Percentiles rank a stretch among this genome's conserved stretches.
phyloP scores from a whole-genome alignment of 148 eudicot genomes.

The Mesembryanthemum crystallinum region DNA sequence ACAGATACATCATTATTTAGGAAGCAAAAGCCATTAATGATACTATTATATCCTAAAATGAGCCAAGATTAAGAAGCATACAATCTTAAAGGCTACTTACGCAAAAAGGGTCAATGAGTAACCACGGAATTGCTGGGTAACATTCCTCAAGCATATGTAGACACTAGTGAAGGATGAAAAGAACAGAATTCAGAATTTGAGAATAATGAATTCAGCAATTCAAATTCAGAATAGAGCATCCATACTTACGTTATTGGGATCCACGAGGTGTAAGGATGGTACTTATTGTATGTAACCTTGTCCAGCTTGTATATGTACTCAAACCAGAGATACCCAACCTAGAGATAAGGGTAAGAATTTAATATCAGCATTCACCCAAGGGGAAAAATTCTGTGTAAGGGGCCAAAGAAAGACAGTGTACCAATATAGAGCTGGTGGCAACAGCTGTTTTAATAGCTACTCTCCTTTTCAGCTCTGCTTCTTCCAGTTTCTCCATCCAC shows the following conservation, averaged over 20 bases:
- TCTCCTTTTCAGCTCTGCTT: constrained; percentile 63
- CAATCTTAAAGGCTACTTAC: constrained; percentile 48
- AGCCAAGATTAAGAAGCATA: background rate
- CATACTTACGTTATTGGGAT: constrained; percentile 83
- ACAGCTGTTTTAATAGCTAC: constrained; percentile 55
- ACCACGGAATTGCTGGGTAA: constrained; percentile 74
- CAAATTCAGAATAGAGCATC: constrained; percentile 3
- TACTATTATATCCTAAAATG: background rate
- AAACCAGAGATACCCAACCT: constrained; percentile 93
- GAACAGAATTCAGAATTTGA: constrained; percentile 8
- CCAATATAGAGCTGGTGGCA: constrained; percentile 50
- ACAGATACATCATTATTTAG: background rate
- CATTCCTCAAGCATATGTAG: constrained; percentile 85
- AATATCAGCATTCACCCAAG: constrained; percentile 14
- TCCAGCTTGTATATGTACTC: constrained; percentile 88
- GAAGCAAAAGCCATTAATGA: background rate
- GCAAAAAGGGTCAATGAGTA: constrained; percentile 86
- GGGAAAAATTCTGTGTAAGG: background rate
- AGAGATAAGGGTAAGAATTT: constrained; percentile 18
- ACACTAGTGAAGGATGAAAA: constrained; percentile 51
- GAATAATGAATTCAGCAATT: background rate
- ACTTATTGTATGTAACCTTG: constrained; percentile 75
- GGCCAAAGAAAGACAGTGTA: constrained; percentile 26
- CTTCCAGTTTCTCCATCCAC: constrained; percentile 98
- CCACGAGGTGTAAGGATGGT: constrained; percentile 98